Conservation (phyloP, 2,329 filamentous ascomycete genomes). For the Aspergillus thermomutatus region DNA sequence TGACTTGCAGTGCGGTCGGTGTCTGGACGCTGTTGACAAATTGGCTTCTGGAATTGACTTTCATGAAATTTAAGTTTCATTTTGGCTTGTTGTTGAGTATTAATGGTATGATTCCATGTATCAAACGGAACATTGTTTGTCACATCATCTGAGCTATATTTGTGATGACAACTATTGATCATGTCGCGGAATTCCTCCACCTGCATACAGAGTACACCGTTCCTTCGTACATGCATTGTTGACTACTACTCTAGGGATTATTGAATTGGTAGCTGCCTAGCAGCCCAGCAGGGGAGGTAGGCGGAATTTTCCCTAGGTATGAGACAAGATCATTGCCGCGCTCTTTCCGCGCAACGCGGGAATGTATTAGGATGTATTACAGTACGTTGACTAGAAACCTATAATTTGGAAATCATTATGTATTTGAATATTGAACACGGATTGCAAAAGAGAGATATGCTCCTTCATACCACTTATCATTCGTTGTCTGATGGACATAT, state of each 20-base stretch:
- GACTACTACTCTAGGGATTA: not conserved
- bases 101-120: not conserved
- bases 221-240: not conserved
- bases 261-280: no score
- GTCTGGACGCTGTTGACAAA: not conserved
- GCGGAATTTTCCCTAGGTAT: not conserved
- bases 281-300: not conserved
- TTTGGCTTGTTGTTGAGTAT: not conserved
- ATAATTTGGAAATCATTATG: not conserved
- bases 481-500: not conserved
- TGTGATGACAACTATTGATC: not conserved
- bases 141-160: no score
- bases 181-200: not conserved
- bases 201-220: not conserved
- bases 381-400: no score
- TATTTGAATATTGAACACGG: not conserved
- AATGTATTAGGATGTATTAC: not conserved
- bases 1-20: not conserved
- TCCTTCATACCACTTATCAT: not conserved
- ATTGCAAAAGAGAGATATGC: not conserved
- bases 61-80: not conserved
- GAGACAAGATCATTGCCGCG: not conserved
- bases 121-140: not conserved
- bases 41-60: not conserved
- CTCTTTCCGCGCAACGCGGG: not conserved